Evolutionary conservation across 2,329 filamentous ascomycete species (phyloP).

Genomic region (Zarea fungicola): DNA sequence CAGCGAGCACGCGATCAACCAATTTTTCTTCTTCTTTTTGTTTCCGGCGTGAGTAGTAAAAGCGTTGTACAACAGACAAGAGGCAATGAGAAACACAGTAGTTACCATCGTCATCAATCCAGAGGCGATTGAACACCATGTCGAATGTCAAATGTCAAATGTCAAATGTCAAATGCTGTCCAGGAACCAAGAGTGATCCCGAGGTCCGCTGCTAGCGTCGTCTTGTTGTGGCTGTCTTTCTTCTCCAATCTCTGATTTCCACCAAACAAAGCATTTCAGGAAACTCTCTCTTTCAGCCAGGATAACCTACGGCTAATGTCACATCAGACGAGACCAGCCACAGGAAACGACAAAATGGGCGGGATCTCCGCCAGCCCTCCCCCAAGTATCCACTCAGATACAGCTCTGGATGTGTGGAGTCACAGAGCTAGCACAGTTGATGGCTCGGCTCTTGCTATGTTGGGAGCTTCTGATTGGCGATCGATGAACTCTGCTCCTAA

Average conservation of each 20-base stretch:
- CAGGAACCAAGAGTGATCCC: background rate
- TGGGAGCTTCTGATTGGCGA: background rate
- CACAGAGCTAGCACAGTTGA: background rate
- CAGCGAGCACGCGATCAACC: too few species aligned
- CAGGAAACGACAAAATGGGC: background rate
- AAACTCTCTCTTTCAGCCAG: background rate
- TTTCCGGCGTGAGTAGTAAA: too few species aligned
- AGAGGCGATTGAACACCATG: too few species aligned
- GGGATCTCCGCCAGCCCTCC: background rate
- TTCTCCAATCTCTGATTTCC: background rate
- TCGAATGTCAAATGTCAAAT: too few species aligned
- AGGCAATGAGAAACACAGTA: too few species aligned
- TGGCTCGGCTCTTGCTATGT: background rate
- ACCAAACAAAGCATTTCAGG: too few species aligned
- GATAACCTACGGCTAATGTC: background rate
- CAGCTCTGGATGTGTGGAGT: background rate
- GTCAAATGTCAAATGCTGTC: too few species aligned
- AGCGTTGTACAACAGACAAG: too few species aligned
- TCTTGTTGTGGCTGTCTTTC: too few species aligned
- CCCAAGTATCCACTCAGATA: background rate
- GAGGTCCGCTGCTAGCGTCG: background rate
- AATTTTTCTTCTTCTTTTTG: too few species aligned
- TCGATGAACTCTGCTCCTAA: too few species aligned
- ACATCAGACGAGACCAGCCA: conserved; percentile 7
- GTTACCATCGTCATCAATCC: too few species aligned